Percentiles rank a stretch among this genome's conserved stretches.
These are phyloP conservation scores for Colletotrichum sp. DNA, from an alignment of 2,329 filamentous ascomycete genomes.

Conservation along the genomic window DNA sequence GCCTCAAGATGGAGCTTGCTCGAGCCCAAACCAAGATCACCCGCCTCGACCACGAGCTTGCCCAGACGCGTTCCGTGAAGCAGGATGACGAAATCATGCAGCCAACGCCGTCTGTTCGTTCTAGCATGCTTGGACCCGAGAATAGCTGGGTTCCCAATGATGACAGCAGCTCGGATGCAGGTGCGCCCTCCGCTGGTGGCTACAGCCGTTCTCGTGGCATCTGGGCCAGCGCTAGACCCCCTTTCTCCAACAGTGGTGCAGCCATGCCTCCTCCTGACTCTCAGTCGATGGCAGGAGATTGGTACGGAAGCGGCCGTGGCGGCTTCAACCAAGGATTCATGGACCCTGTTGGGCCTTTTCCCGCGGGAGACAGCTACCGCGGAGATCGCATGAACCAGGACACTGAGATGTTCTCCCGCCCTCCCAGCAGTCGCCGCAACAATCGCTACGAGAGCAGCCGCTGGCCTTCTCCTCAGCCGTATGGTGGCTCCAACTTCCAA, in stretches of 20 bases:
- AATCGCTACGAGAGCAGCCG: constrained; percentile 49
- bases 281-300: constrained; percentile 35
- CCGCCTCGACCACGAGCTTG: constrained; percentile 74
- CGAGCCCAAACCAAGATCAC: constrained; percentile 73
- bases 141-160: constrained; percentile 59
- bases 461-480: constrained; percentile 39
- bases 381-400: constrained; percentile 54
- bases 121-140: constrained; percentile 31
- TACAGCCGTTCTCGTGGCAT: constrained; percentile 61
- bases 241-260: constrained; percentile 31
- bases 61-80: constrained; percentile 66
- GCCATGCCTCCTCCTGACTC: constrained; percentile 42
- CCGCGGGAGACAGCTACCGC: constrained; percentile 45
- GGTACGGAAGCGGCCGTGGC: constrained; percentile 50
- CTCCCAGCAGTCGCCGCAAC: constrained; percentile 48
- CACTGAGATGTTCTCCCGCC: constrained; percentile 51
- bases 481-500: constrained; percentile 36
- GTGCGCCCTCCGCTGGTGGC: constrained; percentile 57
- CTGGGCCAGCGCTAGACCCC: constrained; percentile 57
- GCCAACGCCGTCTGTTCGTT: not conserved
- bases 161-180: constrained; percentile 61
- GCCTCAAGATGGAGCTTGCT: constrained; percentile 74
- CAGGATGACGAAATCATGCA: constrained; percentile 45
- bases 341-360: constrained; percentile 43
- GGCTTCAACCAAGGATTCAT: constrained; percentile 41